Percentiles rank a stretch among this genome's conserved stretches.
These are phyloP conservation scores for Aphanocladium album DNA, from an alignment of 2,329 filamentous ascomycete genomes.

Conservation along the genomic window DNA sequence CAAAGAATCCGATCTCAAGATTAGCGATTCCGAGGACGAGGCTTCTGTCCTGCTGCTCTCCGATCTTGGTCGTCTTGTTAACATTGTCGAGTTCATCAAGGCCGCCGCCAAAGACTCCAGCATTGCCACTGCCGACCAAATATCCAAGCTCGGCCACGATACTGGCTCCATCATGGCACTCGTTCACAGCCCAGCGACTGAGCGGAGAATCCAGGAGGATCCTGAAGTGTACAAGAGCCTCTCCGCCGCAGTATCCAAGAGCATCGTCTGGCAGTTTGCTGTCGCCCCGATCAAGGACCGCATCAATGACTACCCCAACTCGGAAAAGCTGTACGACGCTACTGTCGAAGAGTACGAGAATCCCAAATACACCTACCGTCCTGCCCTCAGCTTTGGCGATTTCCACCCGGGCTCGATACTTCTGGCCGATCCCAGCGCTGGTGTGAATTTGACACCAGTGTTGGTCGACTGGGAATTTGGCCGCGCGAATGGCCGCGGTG, in stretches of 20 bases:
- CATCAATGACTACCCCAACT: conserved; percentile 10
- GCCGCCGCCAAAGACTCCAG: neutral
- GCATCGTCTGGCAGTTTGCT: conserved; percentile 14
- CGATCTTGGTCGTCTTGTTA: conserved; percentile 13
- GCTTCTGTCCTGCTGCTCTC: conserved; percentile 13
- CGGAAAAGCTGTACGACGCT: conserved; percentile 9
- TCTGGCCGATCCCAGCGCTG: neutral
- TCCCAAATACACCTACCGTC: conserved; percentile 6
- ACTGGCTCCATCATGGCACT: conserved; percentile 14
- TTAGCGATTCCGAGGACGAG: conserved; percentile 12
- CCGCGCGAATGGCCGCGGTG: conserved; percentile 15
- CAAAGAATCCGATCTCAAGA: conserved; percentile 10
- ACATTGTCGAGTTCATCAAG: conserved; percentile 16
- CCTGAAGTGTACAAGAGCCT: conserved; percentile 2
- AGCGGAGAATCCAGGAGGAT: neutral
- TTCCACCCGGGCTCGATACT: conserved; percentile 18
- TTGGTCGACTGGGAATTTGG: conserved; percentile 21
- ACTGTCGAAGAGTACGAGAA: conserved; percentile 12
- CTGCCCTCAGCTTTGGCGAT: conserved; percentile 16
- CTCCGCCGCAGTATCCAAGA: conserved; percentile 11
- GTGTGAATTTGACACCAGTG: conserved; percentile 12
- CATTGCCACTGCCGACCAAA: neutral
- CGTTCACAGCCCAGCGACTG: conserved; percentile 12
- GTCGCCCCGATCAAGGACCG: conserved; percentile 15
- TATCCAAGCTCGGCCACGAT: conserved; percentile 9